Conservation (phyloP, 1,284 basidiomycete genomes). For the Bjerkandera adusta region DNA sequence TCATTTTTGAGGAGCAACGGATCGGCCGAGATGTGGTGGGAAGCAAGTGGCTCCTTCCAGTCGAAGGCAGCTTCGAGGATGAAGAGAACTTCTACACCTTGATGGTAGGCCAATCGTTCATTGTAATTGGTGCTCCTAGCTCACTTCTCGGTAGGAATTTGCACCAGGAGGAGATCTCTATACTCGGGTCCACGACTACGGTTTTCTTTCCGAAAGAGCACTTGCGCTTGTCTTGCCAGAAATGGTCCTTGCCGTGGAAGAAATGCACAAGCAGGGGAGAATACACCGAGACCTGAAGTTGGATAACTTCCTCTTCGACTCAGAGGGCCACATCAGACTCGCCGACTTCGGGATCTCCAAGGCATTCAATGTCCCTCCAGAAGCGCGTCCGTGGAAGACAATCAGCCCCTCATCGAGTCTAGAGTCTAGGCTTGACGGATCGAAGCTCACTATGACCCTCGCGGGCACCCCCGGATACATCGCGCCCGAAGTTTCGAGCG, state of each 20-base stretch:
- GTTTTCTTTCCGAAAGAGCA: too few relatives aligned
- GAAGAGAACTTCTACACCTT: slow-evolving; percentile 10
- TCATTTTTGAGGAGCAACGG: slow-evolving; percentile 12
- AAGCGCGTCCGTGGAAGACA: slow-evolving; percentile 18
- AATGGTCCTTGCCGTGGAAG: slow-evolving; percentile 15
- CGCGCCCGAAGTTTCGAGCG: slow-evolving; percentile 49
- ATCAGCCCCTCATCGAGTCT: too few relatives aligned
- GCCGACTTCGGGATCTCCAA: slow-evolving; percentile 66
- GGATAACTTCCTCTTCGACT: slow-evolving; percentile 57
- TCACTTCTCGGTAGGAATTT: too few relatives aligned
- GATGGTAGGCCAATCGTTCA: too few relatives aligned
- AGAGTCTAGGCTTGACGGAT: not conserved
- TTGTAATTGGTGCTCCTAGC: too few relatives aligned
- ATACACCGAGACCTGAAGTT: slow-evolving; percentile 69
- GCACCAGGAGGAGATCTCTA: too few relatives aligned
- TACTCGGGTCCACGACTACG: too few relatives aligned
- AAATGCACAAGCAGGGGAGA: slow-evolving; percentile 55
- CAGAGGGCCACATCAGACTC: slow-evolving; percentile 48
- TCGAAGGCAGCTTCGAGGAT: slow-evolving; percentile 15
- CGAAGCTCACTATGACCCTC: slow-evolving; percentile 1
- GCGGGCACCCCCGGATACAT: slow-evolving; percentile 61
- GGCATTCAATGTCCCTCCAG: slow-evolving; percentile 47
- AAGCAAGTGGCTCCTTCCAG: not conserved
- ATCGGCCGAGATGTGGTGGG: not conserved
- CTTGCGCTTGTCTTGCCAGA: too few relatives aligned